Evolutionary conservation across 179 eudicot genomes (phyloP).

Genomic region (Carnegiea gigantea): DNA sequence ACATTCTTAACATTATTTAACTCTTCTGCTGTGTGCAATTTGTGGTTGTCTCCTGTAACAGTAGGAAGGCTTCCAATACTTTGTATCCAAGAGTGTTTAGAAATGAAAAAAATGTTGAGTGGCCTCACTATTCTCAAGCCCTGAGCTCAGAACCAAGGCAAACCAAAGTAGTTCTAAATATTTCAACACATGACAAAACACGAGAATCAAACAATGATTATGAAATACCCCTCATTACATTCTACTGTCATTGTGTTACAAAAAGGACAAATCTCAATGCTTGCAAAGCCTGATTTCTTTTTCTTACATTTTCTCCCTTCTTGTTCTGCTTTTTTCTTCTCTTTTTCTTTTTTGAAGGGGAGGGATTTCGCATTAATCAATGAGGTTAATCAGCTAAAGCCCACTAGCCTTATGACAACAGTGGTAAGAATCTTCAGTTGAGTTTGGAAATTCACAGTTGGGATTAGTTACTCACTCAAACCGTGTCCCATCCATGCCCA

Average conservation of each 20-base stretch:
- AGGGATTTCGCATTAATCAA: not conserved
- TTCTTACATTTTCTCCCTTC: no score
- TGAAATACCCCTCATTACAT: not conserved
- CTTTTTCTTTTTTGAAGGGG: no score
- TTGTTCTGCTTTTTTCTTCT: no score
- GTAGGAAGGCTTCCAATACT: no score
- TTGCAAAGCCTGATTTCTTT: no score
- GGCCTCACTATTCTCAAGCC: not conserved
- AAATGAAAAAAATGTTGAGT: not conserved
- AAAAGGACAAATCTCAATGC: no score
- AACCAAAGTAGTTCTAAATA: not conserved
- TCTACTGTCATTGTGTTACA: not conserved
- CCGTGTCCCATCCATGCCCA: conserved; percentile 98
- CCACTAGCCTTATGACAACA: conserved; percentile 4
- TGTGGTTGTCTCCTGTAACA: no score
- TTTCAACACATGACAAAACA: not conserved
- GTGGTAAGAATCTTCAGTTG: not conserved
- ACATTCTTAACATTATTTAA: not conserved
- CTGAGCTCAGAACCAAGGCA: not conserved
- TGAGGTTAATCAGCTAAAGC: not conserved
- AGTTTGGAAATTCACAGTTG: conserved; percentile 10
- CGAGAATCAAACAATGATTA: not conserved
- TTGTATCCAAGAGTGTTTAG: no score
- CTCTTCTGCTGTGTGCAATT: not conserved
- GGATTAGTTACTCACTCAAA: conserved; percentile 70